Conservation (phyloP, 176 grass and related monocot genomes). For the Carex littledalei region DNA sequence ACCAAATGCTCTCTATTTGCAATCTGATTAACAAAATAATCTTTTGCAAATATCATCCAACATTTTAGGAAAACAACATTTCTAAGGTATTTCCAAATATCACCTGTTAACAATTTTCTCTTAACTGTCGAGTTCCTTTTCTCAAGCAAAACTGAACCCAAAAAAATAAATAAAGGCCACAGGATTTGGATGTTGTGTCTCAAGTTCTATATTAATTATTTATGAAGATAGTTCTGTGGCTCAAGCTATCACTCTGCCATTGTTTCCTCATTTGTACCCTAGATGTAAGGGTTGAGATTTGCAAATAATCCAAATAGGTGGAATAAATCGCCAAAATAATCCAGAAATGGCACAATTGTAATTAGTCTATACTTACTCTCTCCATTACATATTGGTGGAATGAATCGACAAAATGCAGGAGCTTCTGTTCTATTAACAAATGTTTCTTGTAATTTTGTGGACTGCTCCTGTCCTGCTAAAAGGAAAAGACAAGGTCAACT, state of each 20-base stretch:
- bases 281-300: background rate
- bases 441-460: conserved; percentile 64
- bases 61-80: background rate
- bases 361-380: conserved; percentile 39
- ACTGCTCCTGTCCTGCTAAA: conserved; percentile 45
- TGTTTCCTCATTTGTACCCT: background rate
- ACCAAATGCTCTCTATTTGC: background rate
- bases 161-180: background rate
- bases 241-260: background rate
- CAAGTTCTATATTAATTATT: background rate
- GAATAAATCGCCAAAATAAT: no score
- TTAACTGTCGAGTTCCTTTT: background rate
- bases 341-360: background rate
- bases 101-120: background rate
- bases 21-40: background rate
- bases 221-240: background rate
- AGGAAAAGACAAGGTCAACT: conserved; percentile 1
- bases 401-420: conserved; percentile 82
- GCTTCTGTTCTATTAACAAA: conserved; percentile 88
- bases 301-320: background rate
- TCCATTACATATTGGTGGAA: conserved; percentile 97
- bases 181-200: background rate
- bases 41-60: background rate
- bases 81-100: background rate
- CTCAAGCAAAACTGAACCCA: background rate